Conservation (phyloP, 192 early-diverging fungal genomes). For the Backusella liffmaniae region DNA sequence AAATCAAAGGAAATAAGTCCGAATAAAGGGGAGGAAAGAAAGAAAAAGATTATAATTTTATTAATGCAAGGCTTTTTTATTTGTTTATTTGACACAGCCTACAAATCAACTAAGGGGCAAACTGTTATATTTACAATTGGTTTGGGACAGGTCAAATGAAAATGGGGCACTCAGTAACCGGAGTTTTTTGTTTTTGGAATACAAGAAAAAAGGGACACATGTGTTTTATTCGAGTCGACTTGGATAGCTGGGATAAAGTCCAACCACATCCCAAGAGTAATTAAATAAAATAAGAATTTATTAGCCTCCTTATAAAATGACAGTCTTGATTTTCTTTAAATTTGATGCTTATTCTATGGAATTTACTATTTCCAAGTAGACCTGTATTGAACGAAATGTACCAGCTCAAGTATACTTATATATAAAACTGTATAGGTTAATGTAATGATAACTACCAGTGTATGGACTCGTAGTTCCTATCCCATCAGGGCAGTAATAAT, state of each 20-base stretch:
- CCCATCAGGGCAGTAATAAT: neutral
- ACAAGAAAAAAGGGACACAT: neutral
- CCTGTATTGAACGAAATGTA: neutral
- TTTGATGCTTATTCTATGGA: neutral
- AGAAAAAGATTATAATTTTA: neutral
- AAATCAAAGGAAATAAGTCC: neutral
- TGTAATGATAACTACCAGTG: neutral
- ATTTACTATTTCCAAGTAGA: neutral
- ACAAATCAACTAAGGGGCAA: neutral
- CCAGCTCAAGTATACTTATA: neutral
- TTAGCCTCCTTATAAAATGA: neutral
- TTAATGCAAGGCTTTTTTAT: neutral
- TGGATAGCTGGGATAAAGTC: neutral
- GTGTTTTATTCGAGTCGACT: neutral
- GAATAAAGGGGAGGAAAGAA: neutral
- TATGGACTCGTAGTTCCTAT: neutral
- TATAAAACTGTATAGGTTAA: neutral
- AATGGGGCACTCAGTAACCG: neutral
- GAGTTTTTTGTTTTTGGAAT: neutral
- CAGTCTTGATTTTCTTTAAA: neutral
- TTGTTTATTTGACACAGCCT: neutral
- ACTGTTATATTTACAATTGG: neutral
- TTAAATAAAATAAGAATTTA: neutral
- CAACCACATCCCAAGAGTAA: neutral
- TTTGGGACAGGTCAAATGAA: neutral